These are phyloP conservation scores for Malus sieversii DNA, from an alignment of 306 rosid species.

Conservation along the genomic window DNA sequence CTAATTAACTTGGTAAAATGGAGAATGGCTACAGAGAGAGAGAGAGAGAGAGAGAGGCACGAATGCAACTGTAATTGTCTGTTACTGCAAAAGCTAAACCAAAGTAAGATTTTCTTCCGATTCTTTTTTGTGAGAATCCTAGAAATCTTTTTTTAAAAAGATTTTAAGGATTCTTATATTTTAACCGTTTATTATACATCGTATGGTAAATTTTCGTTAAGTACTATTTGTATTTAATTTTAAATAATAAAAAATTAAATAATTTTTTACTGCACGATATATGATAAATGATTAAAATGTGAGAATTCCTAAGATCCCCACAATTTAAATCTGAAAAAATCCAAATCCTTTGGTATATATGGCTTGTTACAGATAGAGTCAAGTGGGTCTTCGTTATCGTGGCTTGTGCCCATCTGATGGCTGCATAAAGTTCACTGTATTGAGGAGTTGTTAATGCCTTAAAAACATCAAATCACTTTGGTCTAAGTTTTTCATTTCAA, in stretches of 20 bases:
- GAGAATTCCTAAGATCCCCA: rapidly evolving
- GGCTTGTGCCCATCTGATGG: neutral
- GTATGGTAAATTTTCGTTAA: rapidly evolving
- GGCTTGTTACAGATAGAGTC: neutral
- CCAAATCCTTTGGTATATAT: no score
- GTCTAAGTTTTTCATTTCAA: no score
- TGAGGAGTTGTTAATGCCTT: neutral
- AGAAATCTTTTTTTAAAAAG: no score
- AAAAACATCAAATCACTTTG: neutral
- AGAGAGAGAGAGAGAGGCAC: neutral
- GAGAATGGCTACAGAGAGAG: neutral
- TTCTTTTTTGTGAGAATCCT: no score
- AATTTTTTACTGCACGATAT: rapidly evolving
- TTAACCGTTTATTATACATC: rapidly evolving
- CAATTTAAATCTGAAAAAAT: no score
- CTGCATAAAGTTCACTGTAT: neutral
- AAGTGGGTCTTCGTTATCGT: neutral
- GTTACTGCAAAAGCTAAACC: neutral
- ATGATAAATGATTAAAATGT: rapidly evolving
- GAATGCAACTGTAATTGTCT: neutral
- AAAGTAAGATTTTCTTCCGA: neutral
- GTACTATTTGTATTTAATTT: no score
- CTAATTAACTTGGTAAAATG: neutral
- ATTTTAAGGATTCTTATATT: no score
- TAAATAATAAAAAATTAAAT: no score